Conservation (phyloP, 2,329 filamentous ascomycete species). For the Seiridium cupressi region DNA sequence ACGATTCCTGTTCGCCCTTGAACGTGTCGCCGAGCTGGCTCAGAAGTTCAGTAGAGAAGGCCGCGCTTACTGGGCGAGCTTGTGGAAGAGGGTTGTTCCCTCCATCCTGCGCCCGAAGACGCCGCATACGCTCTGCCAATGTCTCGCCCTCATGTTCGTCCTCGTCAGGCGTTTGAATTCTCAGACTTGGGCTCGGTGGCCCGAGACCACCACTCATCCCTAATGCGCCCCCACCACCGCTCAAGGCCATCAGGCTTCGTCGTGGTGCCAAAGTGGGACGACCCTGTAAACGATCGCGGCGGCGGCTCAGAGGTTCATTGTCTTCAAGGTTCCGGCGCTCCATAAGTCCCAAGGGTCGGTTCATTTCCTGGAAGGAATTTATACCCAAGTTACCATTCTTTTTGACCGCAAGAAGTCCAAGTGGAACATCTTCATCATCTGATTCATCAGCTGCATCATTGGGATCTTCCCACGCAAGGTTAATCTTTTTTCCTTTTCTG, state of each 20-base stretch:
- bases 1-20: conserved; percentile 33
- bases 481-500: conserved; percentile 72
- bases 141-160: conserved; percentile 64
- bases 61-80: conserved; percentile 58
- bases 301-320: conserved; percentile 80
- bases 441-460: conserved; percentile 19
- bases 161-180: conserved; percentile 32
- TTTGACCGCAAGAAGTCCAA: conserved; percentile 74
- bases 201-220: conserved; percentile 22
- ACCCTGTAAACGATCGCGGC: conserved; percentile 73
- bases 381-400: conserved; percentile 52
- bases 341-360: conserved; percentile 71
- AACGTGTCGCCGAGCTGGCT: conserved; percentile 56
- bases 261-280: conserved; percentile 41
- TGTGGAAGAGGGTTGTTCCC: conserved; percentile 45
- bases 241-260: conserved; percentile 42
- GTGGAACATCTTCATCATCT: conserved; percentile 66
- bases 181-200: conserved; percentile 25
- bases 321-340: conserved; percentile 85
- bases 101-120: conserved; percentile 59
- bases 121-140: conserved; percentile 62
- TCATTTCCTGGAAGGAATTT: conserved; percentile 50
- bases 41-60: conserved; percentile 70
- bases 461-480: conserved; percentile 79
- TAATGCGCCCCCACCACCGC: conserved; percentile 18